Base-by-base conservation (phyloP, 2,329 filamentous ascomycete species). In the Epichloe sibirici region DNA sequence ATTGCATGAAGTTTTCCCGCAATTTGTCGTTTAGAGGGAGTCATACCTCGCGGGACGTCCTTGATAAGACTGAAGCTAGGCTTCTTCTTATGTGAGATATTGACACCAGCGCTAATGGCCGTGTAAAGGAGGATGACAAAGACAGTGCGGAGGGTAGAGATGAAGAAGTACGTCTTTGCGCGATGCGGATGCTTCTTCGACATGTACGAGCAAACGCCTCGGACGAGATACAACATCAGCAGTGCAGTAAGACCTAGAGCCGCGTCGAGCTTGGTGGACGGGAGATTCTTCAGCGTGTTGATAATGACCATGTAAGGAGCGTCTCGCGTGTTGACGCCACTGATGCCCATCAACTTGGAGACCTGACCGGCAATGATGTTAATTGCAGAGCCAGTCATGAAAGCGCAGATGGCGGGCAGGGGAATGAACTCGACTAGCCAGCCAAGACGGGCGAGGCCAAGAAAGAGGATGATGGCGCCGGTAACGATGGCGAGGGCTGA, bases 111-210 rank as follows among this genome's bases (percentile, higher is more conserved):
- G 67, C 85, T 87, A 65, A 91, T 85, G 59, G 86, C 72, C 7
- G 86, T 88, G 69, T 90, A 91, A 2, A 93, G 75, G 45, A 91
- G 69, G 56, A 93, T 89, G 58, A 90, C 83, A 62, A 93, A 90
- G 1, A 81, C 85, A 4, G 86, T 88, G 39, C 88, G 82, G 40
- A 93, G 75, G 0, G 88, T 91, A 17, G 82, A 85, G 49, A 83
- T 66, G 71, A 91, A 90, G 70, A 91, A 91, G 74, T 81, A 90
- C 1, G 79, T 61, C 75, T 88, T 89, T 53, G 80, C 76, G 49
- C 75, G 76, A 2, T 75, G 69, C 3, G 88, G 86, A 58, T 85
- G 76, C 63, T 77, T 82, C 68, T 77, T 81, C n/a, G 83, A 83
- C 60, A 82, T 72, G 55, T 68, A 75, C 48, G 75, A 79, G 71